phyloP scores from a whole-genome alignment of 345 rosid species.

The Excoecaria cochinchinensis region DNA sequence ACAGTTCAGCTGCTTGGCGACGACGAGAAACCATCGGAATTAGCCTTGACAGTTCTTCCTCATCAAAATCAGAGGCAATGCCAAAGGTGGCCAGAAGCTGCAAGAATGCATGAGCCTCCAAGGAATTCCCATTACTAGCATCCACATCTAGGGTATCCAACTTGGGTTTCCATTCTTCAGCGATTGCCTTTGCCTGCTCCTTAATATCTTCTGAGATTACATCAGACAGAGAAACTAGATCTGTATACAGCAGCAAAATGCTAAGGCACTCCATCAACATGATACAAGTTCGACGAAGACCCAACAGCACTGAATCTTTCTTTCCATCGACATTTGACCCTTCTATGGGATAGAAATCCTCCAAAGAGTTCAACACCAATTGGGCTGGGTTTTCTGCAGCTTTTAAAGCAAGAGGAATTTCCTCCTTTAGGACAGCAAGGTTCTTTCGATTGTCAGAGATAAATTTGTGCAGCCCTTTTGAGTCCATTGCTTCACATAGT shows the following conservation, averaged over 20 bases:
- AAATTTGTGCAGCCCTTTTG: conserved; percentile 86
- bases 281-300: conserved; percentile 94
- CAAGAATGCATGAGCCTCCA: conserved; percentile 99
- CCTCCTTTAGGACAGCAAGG: conserved; percentile 80
- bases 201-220: conserved; percentile 66
- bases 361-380: conserved; percentile 76
- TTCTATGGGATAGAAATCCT: conserved; percentile 73
- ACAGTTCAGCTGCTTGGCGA: conserved; percentile 92
- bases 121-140: conserved; percentile 89
- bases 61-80: conserved; percentile 77
- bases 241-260: conserved; percentile 54
- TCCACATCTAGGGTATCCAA: conserved; percentile 75
- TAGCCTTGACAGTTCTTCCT: conserved; percentile 64
- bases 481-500: conserved; percentile 84
- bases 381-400: conserved; percentile 76
- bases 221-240: conserved; percentile 42
- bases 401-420: conserved; percentile 79
- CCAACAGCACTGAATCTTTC: conserved; percentile 82
- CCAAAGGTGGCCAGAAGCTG: conserved; percentile 89
- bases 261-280: conserved; percentile 99
- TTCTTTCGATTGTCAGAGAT: conserved; percentile 98
- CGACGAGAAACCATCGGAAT: conserved; percentile 99
- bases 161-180: conserved; percentile 88
- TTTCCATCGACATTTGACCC: conserved; percentile 66
- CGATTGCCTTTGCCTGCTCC: conserved; percentile 72